phyloP scores from a whole-genome alignment of 2,329 filamentous ascomycete genomes.

The Gliomastix tumulicola region DNA sequence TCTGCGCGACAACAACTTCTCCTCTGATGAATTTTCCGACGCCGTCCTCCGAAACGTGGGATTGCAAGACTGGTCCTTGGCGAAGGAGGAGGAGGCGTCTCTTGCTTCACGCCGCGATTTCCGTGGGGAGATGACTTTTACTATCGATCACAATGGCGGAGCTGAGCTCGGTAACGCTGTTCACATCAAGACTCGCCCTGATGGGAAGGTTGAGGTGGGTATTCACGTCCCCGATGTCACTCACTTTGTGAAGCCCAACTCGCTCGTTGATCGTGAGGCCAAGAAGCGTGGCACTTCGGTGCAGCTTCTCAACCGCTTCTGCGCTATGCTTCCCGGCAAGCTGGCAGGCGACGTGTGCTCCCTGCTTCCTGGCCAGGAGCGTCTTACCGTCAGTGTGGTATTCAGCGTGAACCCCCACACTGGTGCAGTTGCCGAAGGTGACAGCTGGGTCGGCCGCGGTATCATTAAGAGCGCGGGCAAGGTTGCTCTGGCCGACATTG shows the following conservation, averaged over 20 bases:
- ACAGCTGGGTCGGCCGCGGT: slow-evolving; percentile 89
- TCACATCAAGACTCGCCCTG: slow-evolving; percentile 76
- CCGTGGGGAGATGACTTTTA: slow-evolving; percentile 81
- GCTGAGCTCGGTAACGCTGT: slow-evolving; percentile 88
- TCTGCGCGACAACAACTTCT: slow-evolving; percentile 97
- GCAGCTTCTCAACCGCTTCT: slow-evolving; percentile 81
- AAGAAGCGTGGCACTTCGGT: slow-evolving; percentile 97
- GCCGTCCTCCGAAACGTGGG: slow-evolving; percentile 90
- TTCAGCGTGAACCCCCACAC: slow-evolving; percentile 83
- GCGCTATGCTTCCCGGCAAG: slow-evolving; percentile 83
- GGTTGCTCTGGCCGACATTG: slow-evolving; percentile 78
- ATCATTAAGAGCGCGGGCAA: slow-evolving; percentile 89
- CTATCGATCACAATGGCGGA: slow-evolving; percentile 80
- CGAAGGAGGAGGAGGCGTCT: slow-evolving; percentile 71
- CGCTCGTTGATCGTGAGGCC: slow-evolving; percentile 90
- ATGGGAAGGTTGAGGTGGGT: slow-evolving; percentile 88
- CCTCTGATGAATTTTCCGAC: slow-evolving; percentile 94
- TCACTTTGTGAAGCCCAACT: slow-evolving; percentile 95
- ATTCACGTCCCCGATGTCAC: slow-evolving; percentile 92
- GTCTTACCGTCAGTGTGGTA: slow-evolving; percentile 85
- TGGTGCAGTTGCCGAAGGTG: slow-evolving; percentile 72
- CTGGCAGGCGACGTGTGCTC: slow-evolving; percentile 85
- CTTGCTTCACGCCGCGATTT: slow-evolving; percentile 79
- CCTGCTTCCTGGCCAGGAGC: slow-evolving; percentile 77
- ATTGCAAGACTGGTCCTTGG: slow-evolving; percentile 83